Base-by-base conservation (phyloP, 352 stramenopile species). In the Pythium dissimile region DNA sequence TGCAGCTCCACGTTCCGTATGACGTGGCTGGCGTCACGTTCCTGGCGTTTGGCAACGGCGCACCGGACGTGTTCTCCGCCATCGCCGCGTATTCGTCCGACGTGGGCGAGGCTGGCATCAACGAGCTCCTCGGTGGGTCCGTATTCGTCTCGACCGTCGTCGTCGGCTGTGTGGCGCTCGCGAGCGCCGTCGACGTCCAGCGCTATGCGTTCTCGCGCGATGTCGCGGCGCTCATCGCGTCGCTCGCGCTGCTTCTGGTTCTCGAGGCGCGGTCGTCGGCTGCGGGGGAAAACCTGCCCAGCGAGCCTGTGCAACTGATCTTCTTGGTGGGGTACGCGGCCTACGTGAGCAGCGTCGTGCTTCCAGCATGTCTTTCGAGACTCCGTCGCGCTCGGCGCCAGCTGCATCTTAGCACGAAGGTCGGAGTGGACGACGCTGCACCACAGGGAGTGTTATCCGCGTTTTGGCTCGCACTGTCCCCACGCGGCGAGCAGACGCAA, bases 11-110 rank as follows among this genome's bases (percentile, higher is more conserved):
- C 24, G 73, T 97, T n/a, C 79, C 87, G 37, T 89, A 89, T 51
- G 86, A 97, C 38, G 94, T 99, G 50, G 94, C 96, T 2, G 97
- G 97, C 24, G 97, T 99, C 46, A 98, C 96, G 4, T 93, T 99
- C 38, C 73, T 99, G 34, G 95, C 97, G 30, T 96, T 99, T 52
- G 97, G 97, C 15, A 99, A 99, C 75, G 84, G 97, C 56, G 96
- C 97, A 13, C 95, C 96, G 2, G 97, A 99, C 72, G 95, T 99
- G 0, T 98, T 97, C 49, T 96, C 90, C 2, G 80, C 88, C 3
- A 82, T 97, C 53, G 89, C 90, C 0, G 82, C 86, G n/a, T 96
- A 93, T 50, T 75, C 75, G 7, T 90, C 80, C 1, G 84, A 75
- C 1, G 75, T 87, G 11, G 77, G 71, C 15, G 78, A 87, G 31